Base-by-base conservation (phyloP, 805 yeast species). In the Blastobotrys americana region DNA sequence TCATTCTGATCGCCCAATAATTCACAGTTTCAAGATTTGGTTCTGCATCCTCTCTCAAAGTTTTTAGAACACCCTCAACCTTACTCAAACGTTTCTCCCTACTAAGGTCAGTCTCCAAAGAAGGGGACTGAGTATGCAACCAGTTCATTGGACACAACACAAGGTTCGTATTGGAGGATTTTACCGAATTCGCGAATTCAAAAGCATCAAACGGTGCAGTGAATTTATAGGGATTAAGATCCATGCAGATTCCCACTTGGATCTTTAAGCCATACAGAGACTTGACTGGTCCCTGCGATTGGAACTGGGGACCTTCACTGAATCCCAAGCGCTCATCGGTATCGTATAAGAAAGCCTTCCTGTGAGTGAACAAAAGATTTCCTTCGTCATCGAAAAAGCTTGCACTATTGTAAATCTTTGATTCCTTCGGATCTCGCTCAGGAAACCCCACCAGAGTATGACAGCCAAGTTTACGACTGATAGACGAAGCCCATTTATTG, bases 201-300 rank as follows among this genome's bases (percentile, higher is more conserved):
- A 74, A 86, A 20, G 68, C 71, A 31, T 72, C 68, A 63, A 86
- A 88, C 1, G 94, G 88, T 1, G 95, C 87, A 50, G 75, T 69
- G 60, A 89, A 89, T 58, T 84, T 72, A 60, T 84, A 83, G 0
- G 96, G 96, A 59, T 85, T 88, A 49, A 89, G 62, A 64, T 89
- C 97, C 97, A 89, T 89, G 60, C 97, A 89, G 4, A 89, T 87
- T 0, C 96, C 97, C 44, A 89, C 69, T 27, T 80, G 72, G 1
- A 82, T 66, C 4, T 37, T 34, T 16, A 40, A n/a, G n/a, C 45
- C 44, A 2, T 40, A 27, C 27, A 45, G 33, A 5, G 27, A n/a
- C 42, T 3, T 18, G 17, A 44, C 37, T 39, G 15, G 43, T 20
- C 10, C 34, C 6, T 16, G 46, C 17, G 52, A 46, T 20, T 41